Percentiles rank a stretch among this genome's conserved stretches.
phyloP scores from a whole-genome alignment of 1,139 yeast species.

The Chernovozyma aurita region DNA sequence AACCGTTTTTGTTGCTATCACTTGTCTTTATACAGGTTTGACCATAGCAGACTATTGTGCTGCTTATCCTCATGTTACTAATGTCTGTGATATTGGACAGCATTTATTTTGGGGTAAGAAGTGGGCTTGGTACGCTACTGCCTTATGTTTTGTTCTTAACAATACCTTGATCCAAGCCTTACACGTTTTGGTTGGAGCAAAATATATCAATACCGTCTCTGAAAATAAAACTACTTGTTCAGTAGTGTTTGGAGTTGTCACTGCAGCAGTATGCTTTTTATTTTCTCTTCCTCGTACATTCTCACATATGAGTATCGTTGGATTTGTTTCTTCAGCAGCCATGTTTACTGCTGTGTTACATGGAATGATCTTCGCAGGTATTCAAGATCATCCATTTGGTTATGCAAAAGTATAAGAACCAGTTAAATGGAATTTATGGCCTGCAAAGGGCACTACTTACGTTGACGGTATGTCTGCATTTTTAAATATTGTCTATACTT shows the following conservation, averaged over 20 bases:
- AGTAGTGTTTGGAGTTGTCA: conserved; percentile 45
- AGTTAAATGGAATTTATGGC: conserved; percentile 45
- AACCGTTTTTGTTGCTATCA: conserved; percentile 47
- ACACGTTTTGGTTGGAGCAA: conserved; percentile 58
- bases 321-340: conserved; percentile 48
- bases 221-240: conserved; percentile 47
- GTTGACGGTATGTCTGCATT: conserved; percentile 55
- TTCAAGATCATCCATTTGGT: conserved; percentile 45
- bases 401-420: conserved; percentile 30
- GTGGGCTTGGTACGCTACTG: conserved; percentile 57
- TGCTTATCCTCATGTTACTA: conserved; percentile 46
- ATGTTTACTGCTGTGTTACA: conserved; percentile 54
- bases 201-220: conserved; percentile 53
- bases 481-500: conserved; percentile 56
- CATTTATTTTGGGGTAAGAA: conserved; percentile 48
- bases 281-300: conserved; percentile 55
- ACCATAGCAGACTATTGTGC: conserved; percentile 53
- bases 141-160: conserved; percentile 49
- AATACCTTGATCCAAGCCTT: conserved; percentile 55
- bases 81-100: conserved; percentile 59
- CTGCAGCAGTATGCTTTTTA: conserved; percentile 43
- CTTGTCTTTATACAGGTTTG: conserved; percentile 52
- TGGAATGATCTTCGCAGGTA: conserved; percentile 51
- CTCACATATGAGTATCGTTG: conserved; percentile 46
- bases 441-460: conserved; percentile 45